Base-by-base conservation (phyloP, 371 early-diverging fungal species). In the Syncephalastrum sp. region DNA sequence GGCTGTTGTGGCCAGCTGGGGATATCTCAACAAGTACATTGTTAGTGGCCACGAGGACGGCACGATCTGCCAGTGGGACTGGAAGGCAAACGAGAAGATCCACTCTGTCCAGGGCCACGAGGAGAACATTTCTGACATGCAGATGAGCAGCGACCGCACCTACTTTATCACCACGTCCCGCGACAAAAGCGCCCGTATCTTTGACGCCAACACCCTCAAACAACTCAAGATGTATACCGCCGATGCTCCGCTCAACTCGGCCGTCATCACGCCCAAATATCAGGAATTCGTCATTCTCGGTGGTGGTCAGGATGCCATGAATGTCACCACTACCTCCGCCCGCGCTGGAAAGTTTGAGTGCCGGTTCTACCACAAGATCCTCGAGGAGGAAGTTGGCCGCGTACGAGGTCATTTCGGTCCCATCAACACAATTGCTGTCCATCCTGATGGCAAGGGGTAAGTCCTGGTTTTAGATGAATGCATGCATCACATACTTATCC, bases 361-460 rank as follows among this genome's bases (percentile, higher is more conserved):
- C 64, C 86, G 98, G 60, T 97, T 99, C 87, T 99, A 88, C 86
- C 99, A 99, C 85, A 89, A 93, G 70, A 89, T 97, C 47, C 89
- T 95, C 60, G 93, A 94, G 61, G 94, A 97, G 68, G 98, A 99
- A 75, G 89, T 99, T 45, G 99, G 99, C 42, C 91, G 96, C 61
- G 94, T 96, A 50, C 95, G 91, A 79, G 98, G 99, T 44, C 99
- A 99, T 71, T 99, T 99, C 79, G 99, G 99, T 67, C 99, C 99
- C 55, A 98, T 99, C 80, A 99, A 99, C 83, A 96, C 99, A 15
- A 84, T 99, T 61, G 97, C 98, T 27, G 93, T 98, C 61, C 93
- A 94, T 72, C 99, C 99, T 17, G 88, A 89, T 61, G 98, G 99
- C 50, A 90, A 82, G 61, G 86, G 83, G 61, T 70, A 61, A 42